Percentiles rank a stretch among this genome's conserved stretches.
Evolutionary conservation across 805 yeast species (phyloP).

Genomic region (Peterozyma xylosa): DNA sequence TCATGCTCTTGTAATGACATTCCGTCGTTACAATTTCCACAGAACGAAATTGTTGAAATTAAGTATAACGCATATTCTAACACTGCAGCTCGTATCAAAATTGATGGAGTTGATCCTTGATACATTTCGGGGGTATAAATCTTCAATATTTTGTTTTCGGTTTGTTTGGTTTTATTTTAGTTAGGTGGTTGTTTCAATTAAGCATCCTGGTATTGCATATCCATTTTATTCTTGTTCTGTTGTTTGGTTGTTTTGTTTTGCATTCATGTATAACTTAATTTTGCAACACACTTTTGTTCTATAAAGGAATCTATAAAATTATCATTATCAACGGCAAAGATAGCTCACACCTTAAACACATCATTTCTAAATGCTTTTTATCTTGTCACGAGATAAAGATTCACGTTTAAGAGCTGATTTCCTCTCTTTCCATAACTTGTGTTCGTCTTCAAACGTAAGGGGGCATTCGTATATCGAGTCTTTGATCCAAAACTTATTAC

Average conservation of each 20-base stretch:
- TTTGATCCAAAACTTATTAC: constrained; percentile 43
- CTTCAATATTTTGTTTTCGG: no score
- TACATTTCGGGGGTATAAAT: neutral
- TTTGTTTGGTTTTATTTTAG: no score
- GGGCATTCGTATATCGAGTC: constrained; percentile 51
- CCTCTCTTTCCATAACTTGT: constrained; percentile 23
- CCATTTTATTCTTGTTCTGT: neutral
- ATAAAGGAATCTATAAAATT: no score
- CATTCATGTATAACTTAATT: neutral
- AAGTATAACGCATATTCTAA: constrained; percentile 82
- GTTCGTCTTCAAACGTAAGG: constrained; percentile 39
- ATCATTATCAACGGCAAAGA: no score
- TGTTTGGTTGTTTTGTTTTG: neutral
- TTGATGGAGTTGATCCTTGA: constrained; percentile 20
- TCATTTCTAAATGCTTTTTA: constrained; percentile 1
- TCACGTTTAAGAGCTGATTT: neutral
- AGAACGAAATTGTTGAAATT: constrained; percentile 80
- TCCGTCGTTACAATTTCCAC: constrained; percentile 70
- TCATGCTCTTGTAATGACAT: constrained; percentile 83
- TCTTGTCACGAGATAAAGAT: neutral
- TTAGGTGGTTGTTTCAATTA: no score
- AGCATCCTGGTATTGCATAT: no score
- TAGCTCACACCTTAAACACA: no score
- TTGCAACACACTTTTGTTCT: neutral
- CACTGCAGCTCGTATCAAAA: constrained; percentile 45